Evolutionary conservation across 495 filamentous ascomycete species (phyloP).

Genomic region (Pseudoneurospora amorphoporcata): DNA sequence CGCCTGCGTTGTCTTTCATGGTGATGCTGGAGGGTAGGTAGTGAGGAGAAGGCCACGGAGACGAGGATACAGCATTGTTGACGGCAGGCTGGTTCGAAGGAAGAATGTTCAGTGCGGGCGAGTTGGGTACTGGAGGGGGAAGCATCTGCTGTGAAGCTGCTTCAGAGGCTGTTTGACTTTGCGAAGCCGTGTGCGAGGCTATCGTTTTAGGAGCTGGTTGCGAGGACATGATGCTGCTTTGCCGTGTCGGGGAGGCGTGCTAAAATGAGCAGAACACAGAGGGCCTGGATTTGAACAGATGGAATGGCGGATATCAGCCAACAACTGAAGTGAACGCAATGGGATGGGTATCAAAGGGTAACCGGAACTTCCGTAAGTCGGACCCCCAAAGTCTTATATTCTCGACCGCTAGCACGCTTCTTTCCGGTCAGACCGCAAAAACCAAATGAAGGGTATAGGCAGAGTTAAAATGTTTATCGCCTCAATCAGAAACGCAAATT

Average conservation of each 20-base stretch:
- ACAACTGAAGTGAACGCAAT: not conserved
- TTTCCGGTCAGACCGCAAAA: not conserved
- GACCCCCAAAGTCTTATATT: not conserved
- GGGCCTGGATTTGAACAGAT: not conserved
- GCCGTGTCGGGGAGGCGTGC: not conserved
- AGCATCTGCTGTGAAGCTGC: conserved; percentile 24
- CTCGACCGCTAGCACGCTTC: not conserved
- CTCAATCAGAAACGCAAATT: not conserved
- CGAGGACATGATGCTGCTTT: not conserved
- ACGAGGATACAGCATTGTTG: conserved; percentile 33
- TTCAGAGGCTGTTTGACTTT: not conserved
- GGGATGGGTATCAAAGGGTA: not conserved
- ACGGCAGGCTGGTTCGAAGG: conserved; percentile 44
- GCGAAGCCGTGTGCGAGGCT: not conserved
- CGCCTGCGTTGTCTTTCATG: conserved; percentile 44
- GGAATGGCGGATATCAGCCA: not conserved
- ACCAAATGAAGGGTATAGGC: not conserved
- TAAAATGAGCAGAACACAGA: not conserved
- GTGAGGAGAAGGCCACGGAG: conserved; percentile 12
- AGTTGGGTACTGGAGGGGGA: conserved; percentile 19
- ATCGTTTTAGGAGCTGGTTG: not conserved
- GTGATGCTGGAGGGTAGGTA: conserved; percentile 19
- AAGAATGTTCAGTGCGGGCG: conserved; percentile 36
- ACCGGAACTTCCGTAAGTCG: not conserved
- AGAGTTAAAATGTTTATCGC: not conserved